Conservation (phyloP, 2,329 filamentous ascomycete species). For the Diplocarpon rosae region DNA sequence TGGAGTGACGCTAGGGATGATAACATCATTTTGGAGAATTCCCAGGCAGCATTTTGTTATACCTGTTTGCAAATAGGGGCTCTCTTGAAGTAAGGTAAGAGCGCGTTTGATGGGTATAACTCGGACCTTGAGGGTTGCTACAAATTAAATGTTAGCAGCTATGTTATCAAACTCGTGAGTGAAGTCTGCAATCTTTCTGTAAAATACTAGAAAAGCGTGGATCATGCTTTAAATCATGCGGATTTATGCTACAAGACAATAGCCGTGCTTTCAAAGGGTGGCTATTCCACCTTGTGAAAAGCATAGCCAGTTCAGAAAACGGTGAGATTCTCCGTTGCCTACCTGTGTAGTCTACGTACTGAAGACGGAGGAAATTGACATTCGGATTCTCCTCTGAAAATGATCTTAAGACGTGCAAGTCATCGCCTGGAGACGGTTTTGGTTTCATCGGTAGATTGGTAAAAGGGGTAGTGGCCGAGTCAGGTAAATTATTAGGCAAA, state of each 20-base stretch:
- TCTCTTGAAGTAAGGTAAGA: conserved; percentile 32
- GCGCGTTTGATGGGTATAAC: conserved; percentile 55
- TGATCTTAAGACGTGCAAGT: conserved; percentile 19
- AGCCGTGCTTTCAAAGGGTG: too few species aligned
- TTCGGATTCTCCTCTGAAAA: conserved; percentile 40
- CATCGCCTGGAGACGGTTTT: conserved; percentile 10
- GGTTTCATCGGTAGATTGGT: neutral
- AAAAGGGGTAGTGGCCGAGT: neutral
- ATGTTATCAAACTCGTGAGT: too few species aligned
- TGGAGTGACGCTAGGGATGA: conserved; percentile 41
- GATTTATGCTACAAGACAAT: too few species aligned
- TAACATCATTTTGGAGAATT: conserved; percentile 55
- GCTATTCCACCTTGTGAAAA: too few species aligned
- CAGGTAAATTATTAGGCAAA: conserved; percentile 15
- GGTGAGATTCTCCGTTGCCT: neutral
- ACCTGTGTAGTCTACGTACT: conserved; percentile 67
- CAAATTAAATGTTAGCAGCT: too few species aligned
- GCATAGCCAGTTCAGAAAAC: neutral
- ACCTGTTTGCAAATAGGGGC: conserved; percentile 35
- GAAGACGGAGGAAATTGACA: conserved; percentile 58
- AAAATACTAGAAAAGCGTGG: too few species aligned
- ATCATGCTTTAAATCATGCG: too few species aligned
- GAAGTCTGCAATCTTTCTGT: too few species aligned
- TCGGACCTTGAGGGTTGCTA: conserved; percentile 49
- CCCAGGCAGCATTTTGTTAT: conserved; percentile 55